Percentiles rank a stretch among this genome's conserved stretches.
These are phyloP conservation scores for Pseudocercospora fijiensis DNA, from an alignment of 2,329 filamentous ascomycete species.

Conservation along the genomic window DNA sequence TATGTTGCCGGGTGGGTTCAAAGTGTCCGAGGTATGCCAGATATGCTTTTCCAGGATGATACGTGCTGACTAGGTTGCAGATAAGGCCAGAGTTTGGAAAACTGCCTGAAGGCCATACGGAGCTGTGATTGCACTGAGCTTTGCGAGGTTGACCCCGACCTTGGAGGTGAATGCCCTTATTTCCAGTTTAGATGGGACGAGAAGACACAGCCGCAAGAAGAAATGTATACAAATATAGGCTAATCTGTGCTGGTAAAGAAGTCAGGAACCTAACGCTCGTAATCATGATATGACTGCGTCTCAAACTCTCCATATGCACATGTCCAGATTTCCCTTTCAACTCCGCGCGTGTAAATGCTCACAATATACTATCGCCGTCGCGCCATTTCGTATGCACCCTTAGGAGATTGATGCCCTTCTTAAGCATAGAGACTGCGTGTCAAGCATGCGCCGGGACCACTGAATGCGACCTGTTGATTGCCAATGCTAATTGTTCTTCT, in stretches of 20 bases:
- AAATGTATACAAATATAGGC: not conserved
- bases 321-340: not conserved
- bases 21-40: constrained; percentile 20
- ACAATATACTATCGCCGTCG: not conserved
- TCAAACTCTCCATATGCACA: not conserved
- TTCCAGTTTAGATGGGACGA: not conserved
- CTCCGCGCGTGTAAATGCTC: not conserved
- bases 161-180: not conserved
- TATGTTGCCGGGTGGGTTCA: constrained; percentile 26
- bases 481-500: constrained; percentile 47
- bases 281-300: too few relatives aligned
- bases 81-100: not conserved
- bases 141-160: not conserved
- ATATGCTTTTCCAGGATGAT: not conserved
- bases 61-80: not conserved
- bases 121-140: not conserved
- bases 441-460: constrained; percentile 10
- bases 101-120: not conserved
- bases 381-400: not conserved
- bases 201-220: not conserved
- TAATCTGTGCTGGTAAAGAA: not conserved
- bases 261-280: not conserved
- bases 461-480: constrained; percentile 45
- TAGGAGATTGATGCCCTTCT: not conserved
- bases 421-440: not conserved